Evolutionary conservation across 306 rosid genomes (phyloP).

Genomic region (Prunus campanulata): DNA sequence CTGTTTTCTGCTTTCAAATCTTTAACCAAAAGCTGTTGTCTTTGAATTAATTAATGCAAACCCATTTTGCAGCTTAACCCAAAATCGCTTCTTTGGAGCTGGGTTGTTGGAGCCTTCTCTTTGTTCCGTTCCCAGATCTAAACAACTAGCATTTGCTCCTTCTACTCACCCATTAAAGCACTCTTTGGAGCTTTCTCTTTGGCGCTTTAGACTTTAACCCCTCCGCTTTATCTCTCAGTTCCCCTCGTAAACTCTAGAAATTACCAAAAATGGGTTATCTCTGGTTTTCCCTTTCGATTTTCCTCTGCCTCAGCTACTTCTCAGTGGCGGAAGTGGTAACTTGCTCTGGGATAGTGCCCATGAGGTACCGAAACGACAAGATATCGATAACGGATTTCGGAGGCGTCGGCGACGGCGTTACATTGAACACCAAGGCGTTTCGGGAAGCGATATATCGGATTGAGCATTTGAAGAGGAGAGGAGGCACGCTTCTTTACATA

Average conservation of each 20-base stretch:
- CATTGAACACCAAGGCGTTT: slow-evolving; percentile 75
- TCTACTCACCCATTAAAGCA: too few relatives aligned
- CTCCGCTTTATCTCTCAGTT: neutral
- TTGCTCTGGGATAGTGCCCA: slow-evolving; percentile 70
- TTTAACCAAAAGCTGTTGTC: neutral
- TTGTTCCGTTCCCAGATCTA: too few relatives aligned
- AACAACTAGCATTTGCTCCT: too few relatives aligned
- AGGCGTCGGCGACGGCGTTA: slow-evolving; percentile 73
- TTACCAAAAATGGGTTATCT: neutral
- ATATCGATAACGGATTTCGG: slow-evolving; percentile 69
- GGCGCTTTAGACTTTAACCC: neutral
- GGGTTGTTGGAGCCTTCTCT: too few relatives aligned
- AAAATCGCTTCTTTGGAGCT: neutral
- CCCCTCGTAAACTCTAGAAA: neutral
- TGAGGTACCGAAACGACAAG: slow-evolving; percentile 50
- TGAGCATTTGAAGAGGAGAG: slow-evolving; percentile 52
- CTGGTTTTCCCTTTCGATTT: neutral
- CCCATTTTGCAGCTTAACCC: neutral
- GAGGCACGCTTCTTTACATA: slow-evolving; percentile 72
- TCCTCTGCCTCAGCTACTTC: neutral
- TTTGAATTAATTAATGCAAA: neutral
- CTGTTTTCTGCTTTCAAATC: too few relatives aligned
- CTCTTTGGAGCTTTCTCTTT: neutral
- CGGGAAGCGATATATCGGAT: slow-evolving; percentile 67
- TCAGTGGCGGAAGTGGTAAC: slow-evolving; percentile 33